Percentiles rank a stretch among this genome's conserved stretches.
Conservation (phyloP, 2,329 filamentous ascomycete species). For the Neurospora sp. region DNA sequence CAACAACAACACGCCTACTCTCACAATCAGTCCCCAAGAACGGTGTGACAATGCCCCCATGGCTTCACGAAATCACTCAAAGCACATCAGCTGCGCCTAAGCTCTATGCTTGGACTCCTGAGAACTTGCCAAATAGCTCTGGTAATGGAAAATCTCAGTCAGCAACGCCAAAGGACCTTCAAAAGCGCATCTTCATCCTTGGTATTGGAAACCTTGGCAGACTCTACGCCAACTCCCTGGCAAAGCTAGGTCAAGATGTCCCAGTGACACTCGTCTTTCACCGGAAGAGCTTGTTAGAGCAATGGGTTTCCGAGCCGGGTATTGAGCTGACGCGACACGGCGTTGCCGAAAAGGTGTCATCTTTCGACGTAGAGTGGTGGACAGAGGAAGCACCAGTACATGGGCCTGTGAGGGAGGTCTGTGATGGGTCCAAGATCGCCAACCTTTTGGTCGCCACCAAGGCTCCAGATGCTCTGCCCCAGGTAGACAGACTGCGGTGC, state of each 20-base stretch:
- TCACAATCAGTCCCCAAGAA: neutral
- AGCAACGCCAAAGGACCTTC: neutral
- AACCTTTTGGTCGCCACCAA: slow-evolving; percentile 77
- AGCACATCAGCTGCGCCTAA: slow-evolving; percentile 5
- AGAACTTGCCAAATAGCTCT: slow-evolving; percentile 7
- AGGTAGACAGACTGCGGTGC: slow-evolving; percentile 46
- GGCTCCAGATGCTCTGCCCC: slow-evolving; percentile 55
- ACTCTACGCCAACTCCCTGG: slow-evolving; percentile 66
- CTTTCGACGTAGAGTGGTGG: slow-evolving; percentile 46
- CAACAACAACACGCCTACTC: neutral
- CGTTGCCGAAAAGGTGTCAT: slow-evolving; percentile 21
- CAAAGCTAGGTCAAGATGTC: slow-evolving; percentile 48
- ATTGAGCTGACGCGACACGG: slow-evolving; percentile 34
- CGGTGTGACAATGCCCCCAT: slow-evolving; percentile 9
- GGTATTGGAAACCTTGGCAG: slow-evolving; percentile 75
- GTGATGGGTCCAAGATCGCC: slow-evolving; percentile 38
- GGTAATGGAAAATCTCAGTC: neutral
- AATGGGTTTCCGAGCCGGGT: slow-evolving; percentile 35
- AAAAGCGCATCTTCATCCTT: slow-evolving; percentile 60
- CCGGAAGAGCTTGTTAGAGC: slow-evolving; percentile 36
- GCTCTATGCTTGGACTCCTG: slow-evolving; percentile 14
- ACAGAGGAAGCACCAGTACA: slow-evolving; percentile 30
- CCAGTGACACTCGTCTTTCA: slow-evolving; percentile 77
- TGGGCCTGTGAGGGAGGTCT: slow-evolving; percentile 31
- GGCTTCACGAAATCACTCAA: slow-evolving; percentile 5